Conservation (phyloP, 2,329 filamentous ascomycete species). For the Colletotrichum sp. region DNA sequence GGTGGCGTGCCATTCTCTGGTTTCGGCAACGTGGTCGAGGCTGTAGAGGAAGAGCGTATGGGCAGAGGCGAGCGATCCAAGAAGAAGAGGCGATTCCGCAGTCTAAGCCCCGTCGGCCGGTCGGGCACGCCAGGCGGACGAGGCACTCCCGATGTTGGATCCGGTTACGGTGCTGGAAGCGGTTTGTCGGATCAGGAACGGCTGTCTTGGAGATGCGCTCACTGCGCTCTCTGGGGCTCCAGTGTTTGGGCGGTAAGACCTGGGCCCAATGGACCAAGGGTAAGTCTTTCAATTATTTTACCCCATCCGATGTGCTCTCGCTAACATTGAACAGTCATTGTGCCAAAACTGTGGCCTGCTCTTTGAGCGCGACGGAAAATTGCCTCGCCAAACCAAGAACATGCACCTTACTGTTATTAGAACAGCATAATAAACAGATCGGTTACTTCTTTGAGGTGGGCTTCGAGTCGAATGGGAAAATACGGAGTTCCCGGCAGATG, state of each 20-base stretch:
- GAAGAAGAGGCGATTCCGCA: conserved; percentile 92
- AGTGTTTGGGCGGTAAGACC: conserved; percentile 96
- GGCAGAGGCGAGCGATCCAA: conserved; percentile 91
- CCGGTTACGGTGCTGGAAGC: conserved; percentile 72
- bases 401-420: conserved; percentile 21
- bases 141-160: conserved; percentile 79
- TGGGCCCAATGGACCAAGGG: conserved; percentile 82
- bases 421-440: conserved; percentile 2
- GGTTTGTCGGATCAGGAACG: conserved; percentile 79
- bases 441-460: not conserved
- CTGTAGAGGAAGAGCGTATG: conserved; percentile 78
- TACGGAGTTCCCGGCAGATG: not conserved
- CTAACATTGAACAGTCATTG: conserved; percentile 63
- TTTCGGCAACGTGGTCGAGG: conserved; percentile 51
- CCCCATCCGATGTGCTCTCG: conserved; percentile 24
- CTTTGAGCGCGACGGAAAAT: conserved; percentile 84
- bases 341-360: conserved; percentile 93
- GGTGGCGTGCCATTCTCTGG: conserved; percentile 71
- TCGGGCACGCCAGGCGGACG: conserved; percentile 71
- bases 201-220: conserved; percentile 82
- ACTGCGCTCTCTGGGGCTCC: conserved; percentile 87
- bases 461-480: not conserved
- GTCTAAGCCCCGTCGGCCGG: conserved; percentile 79
- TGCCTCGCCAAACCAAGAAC: conserved; percentile 56
- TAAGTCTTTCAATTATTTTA: conserved; percentile 50